Evolutionary conservation across 2,329 filamentous ascomycete genomes (phyloP).

Genomic region (Neocucurbitaria cava): DNA sequence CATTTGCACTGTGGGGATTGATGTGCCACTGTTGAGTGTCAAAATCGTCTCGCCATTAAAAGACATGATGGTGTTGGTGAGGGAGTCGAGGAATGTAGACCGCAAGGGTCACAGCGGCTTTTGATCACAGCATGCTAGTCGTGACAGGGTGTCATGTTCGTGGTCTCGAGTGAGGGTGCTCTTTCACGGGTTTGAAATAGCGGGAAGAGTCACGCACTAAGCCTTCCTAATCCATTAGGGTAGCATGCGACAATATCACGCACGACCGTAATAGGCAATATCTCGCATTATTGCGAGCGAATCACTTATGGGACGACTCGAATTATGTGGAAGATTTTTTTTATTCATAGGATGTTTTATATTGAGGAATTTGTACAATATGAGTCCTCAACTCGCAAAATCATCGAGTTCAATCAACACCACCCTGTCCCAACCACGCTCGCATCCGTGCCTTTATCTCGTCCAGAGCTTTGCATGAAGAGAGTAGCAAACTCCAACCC

Average conservation of each 20-base stretch:
- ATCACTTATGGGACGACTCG: too few relatives aligned
- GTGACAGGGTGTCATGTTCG: conserved; percentile 31
- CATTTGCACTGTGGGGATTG: conserved; percentile 24
- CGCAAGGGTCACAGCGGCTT: conserved; percentile 14
- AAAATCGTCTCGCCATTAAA: conserved; percentile 20
- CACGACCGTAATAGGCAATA: conserved; percentile 32
- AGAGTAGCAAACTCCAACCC: conserved; percentile 1
- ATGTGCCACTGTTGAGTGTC: conserved; percentile 21
- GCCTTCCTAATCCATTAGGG: conserved; percentile 15
- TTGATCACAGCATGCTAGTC: conserved; percentile 27
- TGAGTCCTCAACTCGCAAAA: conserved; percentile 39
- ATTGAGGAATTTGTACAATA: conserved; percentile 41
- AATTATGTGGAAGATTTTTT: conserved; percentile 1
- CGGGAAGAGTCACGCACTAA: conserved; percentile 38
- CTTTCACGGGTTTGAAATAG: conserved; percentile 20
- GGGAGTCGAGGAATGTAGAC: conserved; percentile 11
- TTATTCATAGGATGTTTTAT: conserved; percentile 15
- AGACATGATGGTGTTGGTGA: conserved; percentile 24
- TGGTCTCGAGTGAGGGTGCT: conserved; percentile 9
- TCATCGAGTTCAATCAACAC: conserved; percentile 28
- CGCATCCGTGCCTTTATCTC: conserved; percentile 4
- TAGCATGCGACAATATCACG: conserved; percentile 9
- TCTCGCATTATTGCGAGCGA: conserved; percentile 27
- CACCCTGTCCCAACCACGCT: conserved; percentile 7
- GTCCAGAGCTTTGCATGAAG: conserved; percentile 8